Evolutionary conservation across 2,329 filamentous ascomycete species (phyloP).

Genomic region (Alternaria sp.): DNA sequence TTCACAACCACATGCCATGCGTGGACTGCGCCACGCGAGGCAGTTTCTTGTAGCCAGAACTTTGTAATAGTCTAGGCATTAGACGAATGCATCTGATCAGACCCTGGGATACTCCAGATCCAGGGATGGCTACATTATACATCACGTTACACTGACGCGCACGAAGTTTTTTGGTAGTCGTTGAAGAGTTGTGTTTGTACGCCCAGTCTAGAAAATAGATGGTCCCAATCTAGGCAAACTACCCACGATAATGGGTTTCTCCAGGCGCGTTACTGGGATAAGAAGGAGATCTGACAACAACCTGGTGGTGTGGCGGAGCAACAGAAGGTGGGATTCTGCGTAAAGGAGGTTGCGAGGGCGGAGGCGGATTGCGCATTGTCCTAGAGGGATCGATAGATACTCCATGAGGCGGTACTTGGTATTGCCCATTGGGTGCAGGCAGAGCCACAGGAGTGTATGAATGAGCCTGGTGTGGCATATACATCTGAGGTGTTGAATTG

Average conservation of each 20-base stretch:
- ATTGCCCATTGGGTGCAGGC: neutral
- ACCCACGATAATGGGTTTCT: neutral
- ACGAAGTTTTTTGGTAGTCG: accelerated
- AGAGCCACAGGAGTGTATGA: neutral
- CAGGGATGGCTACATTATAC: neutral
- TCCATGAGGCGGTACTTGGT: neutral
- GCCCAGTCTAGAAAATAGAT: neutral
- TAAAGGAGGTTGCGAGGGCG: neutral
- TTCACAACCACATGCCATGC: neutral
- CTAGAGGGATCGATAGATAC: neutral
- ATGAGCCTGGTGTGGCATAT: neutral
- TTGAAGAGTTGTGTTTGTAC: neutral
- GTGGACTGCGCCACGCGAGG: neutral
- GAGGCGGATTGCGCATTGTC: neutral
- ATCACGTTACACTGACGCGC: neutral
- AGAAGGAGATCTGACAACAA: neutral
- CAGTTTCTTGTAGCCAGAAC: neutral
- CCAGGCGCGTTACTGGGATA: neutral
- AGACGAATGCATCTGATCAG: neutral
- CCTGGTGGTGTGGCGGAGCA: neutral
- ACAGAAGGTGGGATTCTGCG: neutral
- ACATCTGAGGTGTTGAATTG: neutral
- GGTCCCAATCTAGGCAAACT: neutral
- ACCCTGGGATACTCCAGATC: neutral
- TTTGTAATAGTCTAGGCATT: too few relatives aligned